Conservation (phyloP, 2,329 filamentous ascomycete genomes). For the Endoconidiophora laricicola region DNA sequence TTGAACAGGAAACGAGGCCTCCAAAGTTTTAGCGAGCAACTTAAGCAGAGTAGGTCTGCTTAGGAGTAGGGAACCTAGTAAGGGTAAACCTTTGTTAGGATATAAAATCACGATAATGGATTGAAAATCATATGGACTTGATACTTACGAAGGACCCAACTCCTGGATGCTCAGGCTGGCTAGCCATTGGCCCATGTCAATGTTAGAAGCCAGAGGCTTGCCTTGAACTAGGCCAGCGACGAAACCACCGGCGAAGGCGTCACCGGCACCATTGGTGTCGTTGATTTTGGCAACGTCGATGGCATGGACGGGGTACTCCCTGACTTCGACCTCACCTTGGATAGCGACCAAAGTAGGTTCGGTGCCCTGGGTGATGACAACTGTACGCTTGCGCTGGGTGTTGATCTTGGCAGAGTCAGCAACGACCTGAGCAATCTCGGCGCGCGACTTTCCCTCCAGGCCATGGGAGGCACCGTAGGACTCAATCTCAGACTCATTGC, state of each 20-base stretch:
- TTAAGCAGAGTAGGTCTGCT: slow-evolving; percentile 50
- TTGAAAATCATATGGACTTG: not conserved
- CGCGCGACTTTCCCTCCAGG: slow-evolving; percentile 58
- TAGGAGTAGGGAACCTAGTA: slow-evolving; percentile 60
- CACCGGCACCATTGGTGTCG: slow-evolving; percentile 93
- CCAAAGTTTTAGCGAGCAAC: not conserved
- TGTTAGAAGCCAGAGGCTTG: slow-evolving; percentile 57
- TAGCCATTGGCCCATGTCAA: slow-evolving; percentile 95
- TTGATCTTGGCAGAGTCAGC: slow-evolving; percentile 89
- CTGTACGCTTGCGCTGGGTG: slow-evolving; percentile 61
- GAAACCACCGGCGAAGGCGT: slow-evolving; percentile 92
- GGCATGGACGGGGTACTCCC: slow-evolving; percentile 64
- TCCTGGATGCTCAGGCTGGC: slow-evolving; percentile 88
- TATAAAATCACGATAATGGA: not conserved
- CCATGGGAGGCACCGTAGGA: slow-evolving; percentile 72
- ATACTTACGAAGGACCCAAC: slow-evolving; percentile 80
- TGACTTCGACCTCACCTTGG: slow-evolving; percentile 51
- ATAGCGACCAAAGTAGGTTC: slow-evolving; percentile 74
- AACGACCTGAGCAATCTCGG: slow-evolving; percentile 70
- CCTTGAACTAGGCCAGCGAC: slow-evolving; percentile 76
- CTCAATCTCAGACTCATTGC: slow-evolving; percentile 89
- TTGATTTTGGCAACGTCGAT: slow-evolving; percentile 67
- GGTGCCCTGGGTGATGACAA: slow-evolving; percentile 90
- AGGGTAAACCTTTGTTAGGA: slow-evolving; percentile 4
- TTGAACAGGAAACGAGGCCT: not conserved